A percentile compares a stretch with the other conserved stretches of the same genome.
These are phyloP conservation scores for Sechiopsis laciniata DNA, from an alignment of 306 rosid genomes.

Conservation along the genomic window DNA sequence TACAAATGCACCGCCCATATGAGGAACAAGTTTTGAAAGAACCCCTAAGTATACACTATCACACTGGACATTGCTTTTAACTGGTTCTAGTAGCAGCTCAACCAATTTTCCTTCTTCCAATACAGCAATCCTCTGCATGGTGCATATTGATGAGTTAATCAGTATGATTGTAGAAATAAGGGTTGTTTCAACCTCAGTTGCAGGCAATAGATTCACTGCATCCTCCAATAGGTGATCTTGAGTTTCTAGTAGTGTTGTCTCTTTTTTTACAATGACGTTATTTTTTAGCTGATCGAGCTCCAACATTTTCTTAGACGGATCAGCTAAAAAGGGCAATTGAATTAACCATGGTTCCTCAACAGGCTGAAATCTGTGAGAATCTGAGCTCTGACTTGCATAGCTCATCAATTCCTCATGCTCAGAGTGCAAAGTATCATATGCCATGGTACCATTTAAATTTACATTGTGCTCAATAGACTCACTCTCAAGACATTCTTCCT, in stretches of 20 bases:
- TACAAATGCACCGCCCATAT: constrained; percentile 96
- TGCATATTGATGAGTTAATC: constrained; percentile 89
- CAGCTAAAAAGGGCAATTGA: constrained; percentile 30
- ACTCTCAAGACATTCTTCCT: constrained; percentile 37
- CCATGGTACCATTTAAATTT: constrained; percentile 24
- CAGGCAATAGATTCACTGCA: constrained; percentile 42
- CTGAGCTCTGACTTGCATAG: constrained; percentile 28
- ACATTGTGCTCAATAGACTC: constrained; percentile 36
- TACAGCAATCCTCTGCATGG: constrained; percentile 97
- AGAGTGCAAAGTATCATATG: constrained; percentile 39
- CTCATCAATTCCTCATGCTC: constrained; percentile 30
- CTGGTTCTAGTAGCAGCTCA: constrained; percentile 85
- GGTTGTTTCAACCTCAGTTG: constrained; percentile 37
- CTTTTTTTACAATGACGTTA: constrained; percentile 34
- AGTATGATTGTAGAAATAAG: constrained; percentile 61
- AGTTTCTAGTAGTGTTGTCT: constrained; percentile 33
- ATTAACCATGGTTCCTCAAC: constrained; percentile 91
- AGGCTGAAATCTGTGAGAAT: constrained; percentile 52
- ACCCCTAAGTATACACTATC: constrained; percentile 84
- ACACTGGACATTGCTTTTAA: constrained; percentile 86
- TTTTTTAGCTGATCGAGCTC: constrained; percentile 35
- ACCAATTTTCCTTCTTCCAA: constrained; percentile 78
- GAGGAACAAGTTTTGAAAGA: constrained; percentile 80
- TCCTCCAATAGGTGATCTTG: constrained; percentile 22
- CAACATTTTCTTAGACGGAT: constrained; percentile 35